phyloP scores from a whole-genome alignment of 306 rosid species.

The Prunus campanulata region DNA sequence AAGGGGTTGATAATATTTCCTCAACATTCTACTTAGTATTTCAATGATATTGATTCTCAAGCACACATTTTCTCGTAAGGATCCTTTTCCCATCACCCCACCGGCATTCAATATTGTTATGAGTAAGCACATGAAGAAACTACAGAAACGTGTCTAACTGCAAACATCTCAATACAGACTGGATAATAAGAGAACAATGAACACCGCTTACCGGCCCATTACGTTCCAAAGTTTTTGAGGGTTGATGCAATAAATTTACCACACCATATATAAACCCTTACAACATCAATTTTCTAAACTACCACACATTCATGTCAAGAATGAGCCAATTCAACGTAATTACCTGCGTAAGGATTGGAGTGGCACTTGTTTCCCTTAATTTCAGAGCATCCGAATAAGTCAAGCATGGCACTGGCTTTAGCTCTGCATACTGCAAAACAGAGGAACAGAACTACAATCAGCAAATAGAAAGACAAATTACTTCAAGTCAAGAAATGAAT shows the following conservation, averaged over 20 bases:
- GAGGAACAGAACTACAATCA: conserved; percentile 10
- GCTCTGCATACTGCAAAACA: conserved; percentile 86
- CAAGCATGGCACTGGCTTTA: conserved; percentile 94
- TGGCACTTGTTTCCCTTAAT: conserved; percentile 69
- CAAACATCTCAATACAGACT: not conserved
- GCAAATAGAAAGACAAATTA: not conserved
- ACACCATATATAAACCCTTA: not conserved
- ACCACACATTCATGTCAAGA: not conserved
- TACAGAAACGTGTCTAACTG: not conserved
- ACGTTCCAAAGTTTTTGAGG: not conserved
- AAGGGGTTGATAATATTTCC: not conserved
- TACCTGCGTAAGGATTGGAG: conserved; percentile 91
- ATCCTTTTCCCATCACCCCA: not conserved
- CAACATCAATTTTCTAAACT: not conserved
- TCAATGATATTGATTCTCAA: not conserved
- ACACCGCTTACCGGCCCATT: not conserved
- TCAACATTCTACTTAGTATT: not conserved
- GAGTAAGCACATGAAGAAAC: not conserved
- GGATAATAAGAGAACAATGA: not conserved
- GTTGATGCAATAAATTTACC: not conserved
- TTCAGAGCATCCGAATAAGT: conserved; percentile 72
- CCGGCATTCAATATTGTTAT: not conserved
- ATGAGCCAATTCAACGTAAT: conserved; percentile 20
- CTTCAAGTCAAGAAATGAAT: not conserved
- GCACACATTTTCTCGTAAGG: not conserved